Percentiles rank a stretch among this genome's conserved stretches.
These are phyloP conservation scores for Chaetomium globosum DNA, from an alignment of 2,329 filamentous ascomycete genomes.

Conservation along the genomic window DNA sequence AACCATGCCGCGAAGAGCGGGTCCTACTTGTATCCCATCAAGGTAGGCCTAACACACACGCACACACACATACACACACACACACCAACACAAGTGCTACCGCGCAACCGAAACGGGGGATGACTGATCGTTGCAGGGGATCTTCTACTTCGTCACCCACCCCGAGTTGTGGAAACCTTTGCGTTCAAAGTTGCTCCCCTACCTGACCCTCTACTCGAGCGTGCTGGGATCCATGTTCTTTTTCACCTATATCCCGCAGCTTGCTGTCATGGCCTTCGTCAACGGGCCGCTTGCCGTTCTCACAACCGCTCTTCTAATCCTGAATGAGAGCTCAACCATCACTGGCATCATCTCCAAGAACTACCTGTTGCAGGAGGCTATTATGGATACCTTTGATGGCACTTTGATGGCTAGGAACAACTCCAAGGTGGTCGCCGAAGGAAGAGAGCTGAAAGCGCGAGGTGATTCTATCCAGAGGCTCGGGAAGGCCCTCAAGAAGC, in stretches of 20 bases:
- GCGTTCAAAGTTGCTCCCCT: conserved; percentile 58
- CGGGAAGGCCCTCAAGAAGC: conserved; percentile 60
- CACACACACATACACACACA: no score
- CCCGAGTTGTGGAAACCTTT: conserved; percentile 62
- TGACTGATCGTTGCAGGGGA: conserved; percentile 49
- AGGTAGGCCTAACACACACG: conserved; percentile 45
- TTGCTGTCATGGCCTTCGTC: conserved; percentile 78
- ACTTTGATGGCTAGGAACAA: conserved; percentile 58
- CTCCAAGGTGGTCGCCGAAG: conserved; percentile 67
- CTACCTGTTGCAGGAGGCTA: conserved; percentile 77
- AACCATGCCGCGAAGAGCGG: conserved; percentile 72
- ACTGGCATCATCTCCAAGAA: conserved; percentile 62
- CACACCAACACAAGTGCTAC: conserved; percentile 1
- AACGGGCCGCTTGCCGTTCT: conserved; percentile 81
- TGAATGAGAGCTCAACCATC: conserved; percentile 63
- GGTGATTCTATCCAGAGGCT: conserved; percentile 59
- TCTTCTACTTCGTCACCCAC: conserved; percentile 61
- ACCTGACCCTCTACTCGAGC: conserved; percentile 68
- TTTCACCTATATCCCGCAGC: conserved; percentile 83
- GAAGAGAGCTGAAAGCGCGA: conserved; percentile 70
- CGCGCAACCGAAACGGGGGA: neutral
- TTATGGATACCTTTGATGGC: conserved; percentile 88
- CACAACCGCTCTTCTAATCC: conserved; percentile 68
- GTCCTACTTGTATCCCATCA: conserved; percentile 85
- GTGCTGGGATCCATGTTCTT: conserved; percentile 83